A percentile compares a stretch with the other conserved stretches of the same genome.
Evolutionary conservation across 345 rosid species (phyloP).

Genomic region (Eucalyptus decipiens): DNA sequence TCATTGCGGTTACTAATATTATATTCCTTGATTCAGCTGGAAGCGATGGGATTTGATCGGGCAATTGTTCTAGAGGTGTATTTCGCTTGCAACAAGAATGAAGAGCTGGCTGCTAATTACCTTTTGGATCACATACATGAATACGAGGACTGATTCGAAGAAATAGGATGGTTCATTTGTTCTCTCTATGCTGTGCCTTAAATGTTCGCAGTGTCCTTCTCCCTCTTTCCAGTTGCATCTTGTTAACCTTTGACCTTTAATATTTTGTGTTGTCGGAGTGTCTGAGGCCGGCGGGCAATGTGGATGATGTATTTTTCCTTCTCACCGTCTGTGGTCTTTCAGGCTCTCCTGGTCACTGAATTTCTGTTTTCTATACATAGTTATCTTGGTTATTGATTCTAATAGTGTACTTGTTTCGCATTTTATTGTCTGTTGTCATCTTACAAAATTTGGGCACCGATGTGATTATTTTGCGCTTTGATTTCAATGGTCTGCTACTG

Average conservation of each 20-base stretch:
- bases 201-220: neutral
- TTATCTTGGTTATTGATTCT: neutral
- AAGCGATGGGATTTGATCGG: slow-evolving; percentile 89
- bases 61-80: slow-evolving; percentile 74
- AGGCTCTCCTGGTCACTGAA: neutral
- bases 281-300: neutral
- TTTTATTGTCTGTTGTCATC: neutral
- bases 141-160: slow-evolving; percentile 47
- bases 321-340: neutral
- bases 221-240: neutral
- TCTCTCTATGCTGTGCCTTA: neutral
- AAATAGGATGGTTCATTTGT: neutral
- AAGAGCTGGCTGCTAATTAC: slow-evolving; percentile 95
- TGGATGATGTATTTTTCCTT: neutral
- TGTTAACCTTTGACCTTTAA: neutral
- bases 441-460: neutral
- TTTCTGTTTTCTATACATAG: neutral
- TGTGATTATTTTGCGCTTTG: neutral
- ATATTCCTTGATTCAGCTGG: slow-evolving; percentile 34
- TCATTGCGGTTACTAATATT: neutral
- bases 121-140: slow-evolving; percentile 92
- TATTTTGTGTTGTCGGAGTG: neutral
- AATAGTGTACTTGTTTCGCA: neutral
- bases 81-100: slow-evolving; percentile 95
- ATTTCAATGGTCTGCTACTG: neutral